Evolutionary conservation across 2,329 filamentous ascomycete species (phyloP), one percentile per base, ranked within the genome.

Genomic region (Magnaporthiopsis rhizophila): DNA sequence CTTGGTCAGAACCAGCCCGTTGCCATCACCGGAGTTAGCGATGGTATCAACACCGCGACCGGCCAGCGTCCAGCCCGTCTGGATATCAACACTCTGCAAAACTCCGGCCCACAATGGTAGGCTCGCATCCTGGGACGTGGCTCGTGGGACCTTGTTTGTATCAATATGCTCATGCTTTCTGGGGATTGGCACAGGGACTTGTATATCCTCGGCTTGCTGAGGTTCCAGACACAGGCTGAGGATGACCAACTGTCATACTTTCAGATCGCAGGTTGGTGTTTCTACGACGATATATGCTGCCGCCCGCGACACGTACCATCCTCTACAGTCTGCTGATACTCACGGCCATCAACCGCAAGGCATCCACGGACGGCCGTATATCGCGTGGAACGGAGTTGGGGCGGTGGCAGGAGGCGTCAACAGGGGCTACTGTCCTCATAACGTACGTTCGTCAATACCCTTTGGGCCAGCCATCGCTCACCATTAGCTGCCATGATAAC

Each of bases 161-260:
- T 26, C 50, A 9, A 7, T n/a, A 28, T 53, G 11, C 18, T 32
- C 4, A 32, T 26, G 12, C 32, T 24, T 53, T 28, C 18, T 15
- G 38, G 24, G 30, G 15, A 38, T 26, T 50, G 24, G 24, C 36
- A 32, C 26, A 58, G 57, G 79, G 77, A 81, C 58, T 71, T 83
- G 3, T 80, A 79, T 66, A 74, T 82, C 24, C 76, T 74, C 24
- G 76, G 78, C 28, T 70, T 82, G 15, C 69, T 68, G 45, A 70
- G 73, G 26, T 73, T 82, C 68, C 76, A 81, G 53, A 71, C 72
- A 8, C 71, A 68, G 28, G 67, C 74, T 57, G 69, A 77, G 45
- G 67, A 71, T 5, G 74, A 82, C 38, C 74, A 74, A 58, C 67
- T 74, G 65, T 82, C 80, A 2, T 82, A 77, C 69, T 83, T 82